Evolutionary conservation across 2,329 filamentous ascomycete genomes (phyloP).

Genomic region (Sarocladium strictum): DNA sequence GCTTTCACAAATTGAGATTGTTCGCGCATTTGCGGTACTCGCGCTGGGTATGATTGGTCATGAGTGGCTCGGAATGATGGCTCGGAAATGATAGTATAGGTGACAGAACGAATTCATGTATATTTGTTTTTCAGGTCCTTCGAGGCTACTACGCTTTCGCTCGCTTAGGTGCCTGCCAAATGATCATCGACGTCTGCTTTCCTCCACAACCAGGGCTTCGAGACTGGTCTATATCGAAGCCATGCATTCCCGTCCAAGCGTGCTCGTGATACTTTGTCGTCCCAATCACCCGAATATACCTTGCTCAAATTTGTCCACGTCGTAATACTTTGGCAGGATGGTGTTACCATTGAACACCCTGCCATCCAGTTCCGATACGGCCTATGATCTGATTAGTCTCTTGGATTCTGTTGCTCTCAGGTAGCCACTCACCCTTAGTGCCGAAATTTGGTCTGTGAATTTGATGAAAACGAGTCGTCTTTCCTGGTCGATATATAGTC

Average conservation of each 20-base stretch:
- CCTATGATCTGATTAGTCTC: conserved; percentile 39
- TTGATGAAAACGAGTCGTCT: conserved; percentile 78
- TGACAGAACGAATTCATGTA: conserved; percentile 3
- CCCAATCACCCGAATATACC: conserved; percentile 40
- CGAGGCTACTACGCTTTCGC: too few species aligned
- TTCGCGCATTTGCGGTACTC: background rate
- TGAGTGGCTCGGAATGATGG: background rate
- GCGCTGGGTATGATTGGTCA: background rate
- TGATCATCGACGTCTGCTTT: too few species aligned
- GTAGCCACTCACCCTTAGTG: conserved; percentile 61
- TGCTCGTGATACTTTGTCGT: too few species aligned
- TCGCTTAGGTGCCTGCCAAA: too few species aligned
- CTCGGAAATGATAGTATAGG: background rate
- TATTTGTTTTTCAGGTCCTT: background rate
- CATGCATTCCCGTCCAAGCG: too few species aligned
- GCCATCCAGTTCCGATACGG: conserved; percentile 83
- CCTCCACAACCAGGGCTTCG: background rate
- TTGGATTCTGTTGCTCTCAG: conserved; percentile 8
- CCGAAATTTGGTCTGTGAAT: conserved; percentile 81
- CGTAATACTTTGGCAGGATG: conserved; percentile 78
- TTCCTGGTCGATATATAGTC: conserved; percentile 66
- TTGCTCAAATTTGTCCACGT: conserved; percentile 73
- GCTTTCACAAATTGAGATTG: background rate
- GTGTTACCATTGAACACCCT: conserved; percentile 82
- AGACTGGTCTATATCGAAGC: background rate